Evolutionary conservation across 73 alveolate genomes (phyloP), one percentile per base, ranked within the genome.

Genomic region (Blepharisma stoltei): DNA sequence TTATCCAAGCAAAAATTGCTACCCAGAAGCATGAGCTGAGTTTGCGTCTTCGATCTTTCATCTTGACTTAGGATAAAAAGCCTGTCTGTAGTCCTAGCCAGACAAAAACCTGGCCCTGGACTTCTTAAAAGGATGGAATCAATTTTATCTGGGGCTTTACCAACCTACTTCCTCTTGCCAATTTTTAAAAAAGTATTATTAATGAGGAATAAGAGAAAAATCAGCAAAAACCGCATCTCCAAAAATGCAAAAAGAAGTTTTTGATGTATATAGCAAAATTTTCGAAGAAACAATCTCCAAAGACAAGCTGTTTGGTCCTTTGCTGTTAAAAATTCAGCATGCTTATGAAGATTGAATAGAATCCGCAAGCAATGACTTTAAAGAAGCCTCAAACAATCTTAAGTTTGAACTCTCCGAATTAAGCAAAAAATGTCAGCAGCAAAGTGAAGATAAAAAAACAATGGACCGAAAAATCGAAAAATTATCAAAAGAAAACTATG

Each of bases 271-370:
- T 25, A n/a, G 45, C 11, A 38, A 60, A 60, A 9, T 14, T 9
- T 60, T 60, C 23, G 73, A 60, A 60, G 73, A 60, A 60, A 25
- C 23, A 8, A 60, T 60, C 0, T 1, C 46, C 11, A 60, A 60
- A 60, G 37, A 60, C 45, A 25, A 14, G 5, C 2, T 25, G 18
- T 25, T 20, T 60, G 73, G 73, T 1, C 18, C 48, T 18, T 25
- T 60, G 11, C 73, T 60, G 37, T 2, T 8, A 14, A 60, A 60
- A 25, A 60, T 60, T 9, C 14, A 60, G 5, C 23, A 8, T 18
- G 73, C 73, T 60, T 60, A 60, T 60, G 48, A 60, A 9, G 73
- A 60, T 25, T 60, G 73, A 38, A 60, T 60, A 0, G 23, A 60
- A 60, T 0, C 45, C 2, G 23, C 14, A 60, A 20, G 46, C 11